These are phyloP conservation scores for Populus hybrid DNA, from an alignment of 441 rosid species.

Conservation along the genomic window DNA sequence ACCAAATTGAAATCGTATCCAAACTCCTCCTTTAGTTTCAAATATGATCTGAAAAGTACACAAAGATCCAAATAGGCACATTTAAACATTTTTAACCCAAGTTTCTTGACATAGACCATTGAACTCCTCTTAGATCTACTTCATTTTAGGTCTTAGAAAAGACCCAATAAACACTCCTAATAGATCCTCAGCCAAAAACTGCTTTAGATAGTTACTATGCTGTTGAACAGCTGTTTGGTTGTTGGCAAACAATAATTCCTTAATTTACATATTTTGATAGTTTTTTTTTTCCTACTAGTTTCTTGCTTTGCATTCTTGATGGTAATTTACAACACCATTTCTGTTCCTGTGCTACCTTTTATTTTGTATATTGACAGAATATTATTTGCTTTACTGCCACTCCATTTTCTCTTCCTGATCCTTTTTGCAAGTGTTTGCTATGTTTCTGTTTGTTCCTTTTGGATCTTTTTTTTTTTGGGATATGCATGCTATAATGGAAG, in stretches of 20 bases:
- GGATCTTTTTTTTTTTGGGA: conserved; percentile 2
- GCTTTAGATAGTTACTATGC: not conserved
- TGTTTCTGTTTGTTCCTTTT: not conserved
- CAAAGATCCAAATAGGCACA: no score
- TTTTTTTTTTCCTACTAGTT: not conserved
- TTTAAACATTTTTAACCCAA: no score
- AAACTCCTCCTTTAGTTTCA: no score
- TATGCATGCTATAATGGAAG: conserved; percentile 23
- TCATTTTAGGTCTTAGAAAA: no score
- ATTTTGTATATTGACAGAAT: conserved; percentile 8
- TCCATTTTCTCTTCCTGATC: not conserved
- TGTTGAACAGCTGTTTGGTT: not conserved
- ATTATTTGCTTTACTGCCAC: not conserved
- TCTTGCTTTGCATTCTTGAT: not conserved
- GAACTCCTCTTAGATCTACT: no score
- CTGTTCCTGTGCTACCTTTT: not conserved
- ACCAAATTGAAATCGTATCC: no score
- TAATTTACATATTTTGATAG: not conserved
- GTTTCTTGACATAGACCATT: no score
- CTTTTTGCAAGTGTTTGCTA: not conserved
- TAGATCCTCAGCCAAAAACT: no score
- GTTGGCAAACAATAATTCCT: not conserved
- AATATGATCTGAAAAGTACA: no score
- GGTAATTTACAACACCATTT: not conserved
- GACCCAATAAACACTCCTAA: no score